A percentile compares a stretch with the other conserved stretches of the same genome.
Evolutionary conservation across 2,329 filamentous ascomycete species (phyloP).

Genomic region (Penicillium crustosum): DNA sequence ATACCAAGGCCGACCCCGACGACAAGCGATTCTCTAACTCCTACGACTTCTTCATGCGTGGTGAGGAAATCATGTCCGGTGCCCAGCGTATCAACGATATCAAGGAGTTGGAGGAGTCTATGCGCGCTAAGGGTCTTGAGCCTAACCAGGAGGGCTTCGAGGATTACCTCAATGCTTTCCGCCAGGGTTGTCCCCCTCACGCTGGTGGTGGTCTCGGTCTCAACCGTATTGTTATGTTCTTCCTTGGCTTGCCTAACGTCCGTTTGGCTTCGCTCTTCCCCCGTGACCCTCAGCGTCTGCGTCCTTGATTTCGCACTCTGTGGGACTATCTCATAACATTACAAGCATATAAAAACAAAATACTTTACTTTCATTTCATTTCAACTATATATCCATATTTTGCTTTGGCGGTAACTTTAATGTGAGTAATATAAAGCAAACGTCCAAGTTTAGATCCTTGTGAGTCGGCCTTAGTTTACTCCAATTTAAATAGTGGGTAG

Average conservation of each 20-base stretch:
- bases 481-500: background rate
- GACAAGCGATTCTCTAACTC: constrained; percentile 66
- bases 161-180: constrained; percentile 65
- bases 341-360: constrained; percentile 10
- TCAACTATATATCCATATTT: background rate
- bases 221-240: constrained; percentile 67
- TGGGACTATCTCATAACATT: background rate
- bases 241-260: constrained; percentile 64
- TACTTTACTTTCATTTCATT: background rate
- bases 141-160: constrained; percentile 59
- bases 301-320: constrained; percentile 35
- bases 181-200: constrained; percentile 64
- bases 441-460: background rate
- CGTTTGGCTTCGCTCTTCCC: constrained; percentile 63
- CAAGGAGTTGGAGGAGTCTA: constrained; percentile 57
- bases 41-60: constrained; percentile 71
- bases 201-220: constrained; percentile 65
- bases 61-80: constrained; percentile 67
- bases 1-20: constrained; percentile 75
- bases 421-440: background rate
- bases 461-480: background rate
- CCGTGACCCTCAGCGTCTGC: constrained; percentile 59
- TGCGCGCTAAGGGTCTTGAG: constrained; percentile 60
- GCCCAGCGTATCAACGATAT: constrained; percentile 66
- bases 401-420: background rate